Evolutionary conservation across 345 rosid species (phyloP), one percentile per base, ranked within the genome.

Genomic region (Gynandropsis gynandra): DNA sequence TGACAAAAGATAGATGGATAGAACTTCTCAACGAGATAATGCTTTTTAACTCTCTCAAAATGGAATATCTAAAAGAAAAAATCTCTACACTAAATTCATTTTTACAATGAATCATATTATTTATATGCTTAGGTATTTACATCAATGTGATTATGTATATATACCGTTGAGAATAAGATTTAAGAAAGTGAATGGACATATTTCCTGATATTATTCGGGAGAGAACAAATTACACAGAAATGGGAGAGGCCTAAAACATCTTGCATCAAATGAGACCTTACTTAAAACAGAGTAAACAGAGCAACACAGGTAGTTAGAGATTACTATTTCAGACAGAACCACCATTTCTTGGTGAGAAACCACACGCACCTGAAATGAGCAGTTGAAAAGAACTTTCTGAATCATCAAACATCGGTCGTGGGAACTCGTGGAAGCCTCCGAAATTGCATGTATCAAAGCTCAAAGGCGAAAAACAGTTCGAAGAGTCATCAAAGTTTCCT

Each of bases 381-480:
- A 79, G 82, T 16, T 89, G 76, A 64, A 84, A 76, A 8, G 95
- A 69, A 61, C 53, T 78, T 41, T 84, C 93, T 17, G 98, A 69
- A 72, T 90, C 96, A 52, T 90, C 93, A 41, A 82, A 87, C 48
- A 61, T 43, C 7, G 80, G 75, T 67, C 83, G 77, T 17, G 85
- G 79, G 61, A 84, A 84, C 69, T 87, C 96, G n/a, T 70, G 81
- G 64, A 90, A 79, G 65, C 92, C 88, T 29, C 78, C 81, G n/a
- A 86, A 83, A 63, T 71, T 86, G 56, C 83, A 74, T 5, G 85
- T 67, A 34, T 92, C 96, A 2, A 81, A 80, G 76, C 67, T 77
- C 66, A 89, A 49, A 1, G 96, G 92, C 5, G 90, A 84, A 72
- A 77, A 77, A 67, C 31, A 79, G 63, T 56, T 50, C 1, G 75